These are phyloP conservation scores for Aurantiochytrium sp. DNA, from an alignment of 108 stramenopile genomes.

Conservation along the genomic window DNA sequence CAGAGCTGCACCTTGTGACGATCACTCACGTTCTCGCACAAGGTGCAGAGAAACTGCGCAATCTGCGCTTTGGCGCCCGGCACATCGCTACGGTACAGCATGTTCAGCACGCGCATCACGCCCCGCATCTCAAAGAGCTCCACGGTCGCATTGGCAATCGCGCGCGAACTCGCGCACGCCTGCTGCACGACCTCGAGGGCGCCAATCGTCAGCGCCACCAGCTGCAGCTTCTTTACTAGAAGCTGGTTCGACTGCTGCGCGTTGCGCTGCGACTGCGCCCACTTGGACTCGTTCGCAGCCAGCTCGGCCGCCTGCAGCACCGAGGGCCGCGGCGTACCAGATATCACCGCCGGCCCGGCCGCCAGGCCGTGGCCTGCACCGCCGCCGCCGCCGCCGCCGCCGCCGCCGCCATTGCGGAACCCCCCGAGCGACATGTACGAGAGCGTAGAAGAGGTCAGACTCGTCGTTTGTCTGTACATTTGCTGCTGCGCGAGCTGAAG, in stretches of 20 bases:
- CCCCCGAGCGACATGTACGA: background rate
- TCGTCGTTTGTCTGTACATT: background rate
- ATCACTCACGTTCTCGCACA: background rate
- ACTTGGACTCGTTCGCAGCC: background rate
- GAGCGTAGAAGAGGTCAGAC: background rate
- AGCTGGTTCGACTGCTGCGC: background rate
- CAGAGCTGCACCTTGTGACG: constrained; percentile 25
- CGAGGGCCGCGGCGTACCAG: background rate
- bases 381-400: no score
- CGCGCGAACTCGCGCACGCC: background rate
- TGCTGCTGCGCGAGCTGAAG: background rate
- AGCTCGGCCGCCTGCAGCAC: background rate
- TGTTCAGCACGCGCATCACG: constrained; percentile 3
- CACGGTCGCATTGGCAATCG: background rate
- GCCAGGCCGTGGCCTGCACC: no score
- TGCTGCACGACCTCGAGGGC: background rate
- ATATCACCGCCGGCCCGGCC: background rate
- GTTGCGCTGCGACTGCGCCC: background rate
- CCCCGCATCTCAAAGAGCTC: background rate
- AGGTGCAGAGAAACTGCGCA: background rate
- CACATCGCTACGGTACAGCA: constrained; percentile 1
- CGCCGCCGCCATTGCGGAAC: no score
- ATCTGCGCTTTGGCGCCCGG: constrained; percentile 22
- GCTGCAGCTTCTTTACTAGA: background rate
- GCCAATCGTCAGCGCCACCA: constrained; percentile 18